These are phyloP conservation scores for Stromatinia cepivora DNA, from an alignment of 2,329 filamentous ascomycete species.

Conservation along the genomic window DNA sequence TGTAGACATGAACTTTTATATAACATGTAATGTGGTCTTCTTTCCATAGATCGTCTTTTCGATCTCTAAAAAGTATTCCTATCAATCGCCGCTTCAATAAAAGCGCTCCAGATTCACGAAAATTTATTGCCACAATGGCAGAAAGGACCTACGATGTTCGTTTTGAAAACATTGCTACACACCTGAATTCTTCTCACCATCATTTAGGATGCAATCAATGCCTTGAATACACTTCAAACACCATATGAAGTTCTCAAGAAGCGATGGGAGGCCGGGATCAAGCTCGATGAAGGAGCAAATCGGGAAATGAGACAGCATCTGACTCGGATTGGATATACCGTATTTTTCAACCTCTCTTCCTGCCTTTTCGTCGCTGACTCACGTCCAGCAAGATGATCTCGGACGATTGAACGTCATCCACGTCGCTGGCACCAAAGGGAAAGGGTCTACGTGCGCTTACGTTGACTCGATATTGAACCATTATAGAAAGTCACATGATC, in stretches of 20 bases:
- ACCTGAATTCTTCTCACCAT: slow-evolving; percentile 20
- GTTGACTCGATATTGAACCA: slow-evolving; percentile 60
- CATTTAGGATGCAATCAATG: slow-evolving; percentile 74
- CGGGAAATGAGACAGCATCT: slow-evolving; percentile 80
- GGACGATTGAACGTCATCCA: slow-evolving; percentile 66
- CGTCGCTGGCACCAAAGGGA: slow-evolving; percentile 75
- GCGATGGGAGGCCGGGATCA: slow-evolving; percentile 70
- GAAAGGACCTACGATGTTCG: slow-evolving; percentile 30
- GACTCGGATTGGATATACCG: slow-evolving; percentile 73
- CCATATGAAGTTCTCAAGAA: slow-evolving; percentile 80
- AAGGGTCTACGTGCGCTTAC: slow-evolving; percentile 71
- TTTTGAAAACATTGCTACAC: neutral
- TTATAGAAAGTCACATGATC: slow-evolving; percentile 44
- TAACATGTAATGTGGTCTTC: slow-evolving; percentile 7
- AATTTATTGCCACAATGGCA: slow-evolving; percentile 17
- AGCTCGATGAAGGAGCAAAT: slow-evolving; percentile 68
- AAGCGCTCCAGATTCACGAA: neutral
- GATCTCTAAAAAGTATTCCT: neutral
- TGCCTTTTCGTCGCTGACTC: neutral
- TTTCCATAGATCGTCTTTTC: neutral
- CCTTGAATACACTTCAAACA: slow-evolving; percentile 87
- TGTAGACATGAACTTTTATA: neutral
- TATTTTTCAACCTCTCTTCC: slow-evolving; percentile 31
- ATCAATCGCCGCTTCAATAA: neutral
- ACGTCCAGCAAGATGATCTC: slow-evolving; percentile 42